Evolutionary conservation across 2,329 filamentous ascomycete genomes (phyloP), one percentile per base, ranked within the genome.

Genomic region (Ceratocystis destructans): DNA sequence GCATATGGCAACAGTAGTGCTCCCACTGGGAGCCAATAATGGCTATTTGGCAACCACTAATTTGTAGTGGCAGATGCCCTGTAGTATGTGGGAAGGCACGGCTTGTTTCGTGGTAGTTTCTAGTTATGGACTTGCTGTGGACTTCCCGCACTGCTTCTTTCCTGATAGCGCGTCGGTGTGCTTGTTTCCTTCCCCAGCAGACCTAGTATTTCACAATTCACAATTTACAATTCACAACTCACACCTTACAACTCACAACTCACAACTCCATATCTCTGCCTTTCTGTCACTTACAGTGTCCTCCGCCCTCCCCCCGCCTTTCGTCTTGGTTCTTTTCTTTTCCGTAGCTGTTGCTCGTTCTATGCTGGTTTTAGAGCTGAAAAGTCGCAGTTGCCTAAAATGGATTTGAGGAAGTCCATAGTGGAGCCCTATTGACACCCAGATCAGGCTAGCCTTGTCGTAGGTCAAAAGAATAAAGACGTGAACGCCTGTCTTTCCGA

Each of bases 381-480:
- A n/a, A n/a, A 50, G 46, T 12, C 46, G 5, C 20, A 50, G 3
- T 53, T 10, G 33, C 45, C 66, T 41, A 64, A 64, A 63, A 28
- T 63, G 20, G 59, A 22, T n/a, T 17, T 70, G 65, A 73, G 74
- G 71, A 74, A 33, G 68, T 67, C 12, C 53, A 67, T 62, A 57
- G 69, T 66, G 69, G 67, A 68, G 22, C 67, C 72, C 72, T 76
- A 76, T 76, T 76, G 72, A 74, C 55, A 67, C 70, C 74, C 73
- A 69, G 70, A 75, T 74, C 68, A 68, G 74, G 72, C 37, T 61
- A 66, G 31, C 1, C n/a, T 7, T 20, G 20, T 17, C 41, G 55
- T 31, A 59, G 64, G 46, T 33, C 50, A 61, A 28, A 59, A 15
- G 5, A 59, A 44, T 62, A 10, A 17, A 57, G 50, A 57, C 50